Evolutionary conservation across 345 rosid species (phyloP), one percentile per base, ranked within the genome.

Genomic region (Bretschneidera sinensis): DNA sequence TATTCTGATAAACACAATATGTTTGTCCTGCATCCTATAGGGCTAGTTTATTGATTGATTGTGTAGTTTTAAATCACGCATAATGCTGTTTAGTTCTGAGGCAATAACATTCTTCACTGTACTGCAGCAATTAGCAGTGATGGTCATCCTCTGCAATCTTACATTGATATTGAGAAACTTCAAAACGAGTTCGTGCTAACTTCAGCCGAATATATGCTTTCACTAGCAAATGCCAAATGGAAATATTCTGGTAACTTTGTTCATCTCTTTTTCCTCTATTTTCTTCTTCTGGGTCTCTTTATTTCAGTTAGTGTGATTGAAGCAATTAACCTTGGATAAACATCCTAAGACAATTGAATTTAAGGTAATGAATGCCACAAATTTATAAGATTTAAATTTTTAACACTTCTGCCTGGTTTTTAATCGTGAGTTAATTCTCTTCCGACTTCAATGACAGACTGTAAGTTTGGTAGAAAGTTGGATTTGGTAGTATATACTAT

Each of bases 201-300:
- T 47, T 83, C 92, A 7, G 97, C 95, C 34, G 96, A 90, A 75
- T 81, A 81, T 74, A 64, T 82, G 71, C 96, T 94, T 60, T 88
- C 83, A 45, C 73, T 85, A 61, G 80, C 79, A 74, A 84, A 83
- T 62, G 68, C 84, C 33, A 76, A 70, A 66, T 86, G 92, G 90
- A 83, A 76, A 33, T 83, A 72, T 75, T 75, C 77, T 65, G 89
- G 99, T 90, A 86, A 64, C 21, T 50, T 50, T 57, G 43, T 55
- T 33, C 45, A 21, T 33, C 45, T 61, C 43, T 19, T 34, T 21
- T 55, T 55, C 35, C 18, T 22, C 25, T 33, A 5, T 43, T 39
- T 24, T 3, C 9, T 52, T 8, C 16, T 1, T 55, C 45, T 17
- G 21, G 21, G 6, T 17, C 52, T 6, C 52, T 48, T n/a, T 56